These are phyloP conservation scores for Berkeleyomyces basicola DNA, from an alignment of 2,329 filamentous ascomycete genomes.

Conservation along the genomic window DNA sequence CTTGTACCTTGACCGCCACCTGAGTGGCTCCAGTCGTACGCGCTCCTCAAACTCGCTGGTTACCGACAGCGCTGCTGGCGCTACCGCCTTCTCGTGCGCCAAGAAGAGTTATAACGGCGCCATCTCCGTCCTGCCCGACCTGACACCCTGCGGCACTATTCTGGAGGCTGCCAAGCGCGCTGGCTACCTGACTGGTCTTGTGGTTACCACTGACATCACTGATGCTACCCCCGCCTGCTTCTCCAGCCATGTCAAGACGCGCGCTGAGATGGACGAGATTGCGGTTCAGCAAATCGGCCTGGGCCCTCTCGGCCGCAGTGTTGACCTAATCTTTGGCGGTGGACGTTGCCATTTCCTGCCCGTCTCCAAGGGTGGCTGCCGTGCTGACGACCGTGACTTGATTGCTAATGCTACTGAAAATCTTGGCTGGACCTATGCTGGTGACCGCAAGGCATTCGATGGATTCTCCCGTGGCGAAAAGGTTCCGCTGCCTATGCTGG, in stretches of 20 bases:
- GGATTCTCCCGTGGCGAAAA: conserved; percentile 47
- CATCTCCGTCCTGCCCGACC: conserved; percentile 74
- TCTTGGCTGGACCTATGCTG: conserved; percentile 63
- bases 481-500: conserved; percentile 65
- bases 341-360: conserved; percentile 86
- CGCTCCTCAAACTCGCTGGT: conserved; percentile 70
- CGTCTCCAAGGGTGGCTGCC: conserved; percentile 67
- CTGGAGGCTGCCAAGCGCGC: conserved; percentile 85
- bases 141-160: conserved; percentile 74
- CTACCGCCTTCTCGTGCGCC: conserved; percentile 87
- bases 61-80: conserved; percentile 92
- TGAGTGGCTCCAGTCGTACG: conserved; percentile 81
- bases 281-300: conserved; percentile 84
- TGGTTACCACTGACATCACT: conserved; percentile 87
- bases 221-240: conserved; percentile 96
- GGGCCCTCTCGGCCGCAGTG: conserved; percentile 68
- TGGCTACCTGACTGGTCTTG: conserved; percentile 82
- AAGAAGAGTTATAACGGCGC: conserved; percentile 94
- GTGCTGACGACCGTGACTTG: conserved; percentile 62
- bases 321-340: conserved; percentile 86
- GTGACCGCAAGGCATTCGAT: conserved; percentile 60
- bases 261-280: conserved; percentile 74
- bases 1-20: conserved; percentile 67
- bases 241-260: conserved; percentile 66
- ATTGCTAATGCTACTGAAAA: conserved; percentile 55